Percentiles rank a stretch among this genome's conserved stretches.
Conservation (phyloP, 176 grass and related monocot genomes). For the Paspalum notatum region DNA sequence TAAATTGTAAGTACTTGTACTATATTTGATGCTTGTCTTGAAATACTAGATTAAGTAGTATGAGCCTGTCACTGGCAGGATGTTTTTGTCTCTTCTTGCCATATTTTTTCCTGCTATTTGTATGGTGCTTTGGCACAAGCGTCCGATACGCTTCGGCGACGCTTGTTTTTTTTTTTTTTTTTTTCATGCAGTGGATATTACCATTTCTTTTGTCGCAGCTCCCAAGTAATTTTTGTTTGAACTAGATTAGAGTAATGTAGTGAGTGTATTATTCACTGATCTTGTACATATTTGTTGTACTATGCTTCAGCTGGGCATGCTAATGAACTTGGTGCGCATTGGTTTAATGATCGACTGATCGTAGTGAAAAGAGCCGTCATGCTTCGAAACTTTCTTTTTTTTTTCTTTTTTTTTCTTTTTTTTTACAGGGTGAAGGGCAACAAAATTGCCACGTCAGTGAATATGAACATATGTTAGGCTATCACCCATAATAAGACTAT, state of each 20-base stretch:
- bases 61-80: background rate
- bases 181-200: slow-evolving; percentile 5
- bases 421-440: background rate
- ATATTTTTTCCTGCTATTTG: slow-evolving; percentile 23
- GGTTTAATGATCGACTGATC: too few relatives aligned
- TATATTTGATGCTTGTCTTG: slow-evolving; percentile 25
- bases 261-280: background rate
- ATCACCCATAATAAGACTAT: too few relatives aligned
- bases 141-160: background rate
- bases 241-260: background rate
- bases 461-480: too few relatives aligned
- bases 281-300: background rate
- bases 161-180: background rate
- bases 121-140: slow-evolving; percentile 13
- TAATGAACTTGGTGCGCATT: background rate
- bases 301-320: background rate
- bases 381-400: background rate
- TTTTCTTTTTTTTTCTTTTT: background rate
- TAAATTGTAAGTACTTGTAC: slow-evolving; percentile 29
- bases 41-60: slow-evolving; percentile 16
- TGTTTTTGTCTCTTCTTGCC: slow-evolving; percentile 37
- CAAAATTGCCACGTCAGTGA: too few relatives aligned
- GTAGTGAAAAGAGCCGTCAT: background rate
- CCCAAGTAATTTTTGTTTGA: background rate
- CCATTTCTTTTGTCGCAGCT: background rate